phyloP scores from a whole-genome alignment of 2,329 filamentous ascomycete genomes.

The Nothophaeocryptopus gaeumannii region DNA sequence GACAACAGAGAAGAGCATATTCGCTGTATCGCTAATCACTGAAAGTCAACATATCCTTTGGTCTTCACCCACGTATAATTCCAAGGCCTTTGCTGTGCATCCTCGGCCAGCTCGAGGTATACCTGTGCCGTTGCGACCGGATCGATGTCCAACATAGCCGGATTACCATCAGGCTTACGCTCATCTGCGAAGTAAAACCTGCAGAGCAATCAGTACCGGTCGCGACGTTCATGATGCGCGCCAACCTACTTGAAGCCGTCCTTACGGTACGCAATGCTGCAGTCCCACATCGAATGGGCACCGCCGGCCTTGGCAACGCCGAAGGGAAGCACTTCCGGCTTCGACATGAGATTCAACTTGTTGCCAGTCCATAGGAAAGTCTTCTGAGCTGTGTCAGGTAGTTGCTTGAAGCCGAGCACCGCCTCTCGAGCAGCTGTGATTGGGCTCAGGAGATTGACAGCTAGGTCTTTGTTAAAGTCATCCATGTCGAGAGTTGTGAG shows the following conservation, averaged over 20 bases:
- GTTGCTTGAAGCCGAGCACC: neutral
- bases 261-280: neutral
- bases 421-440: neutral
- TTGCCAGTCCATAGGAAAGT: neutral
- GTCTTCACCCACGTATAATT: neutral
- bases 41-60: neutral
- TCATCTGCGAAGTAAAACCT: neutral
- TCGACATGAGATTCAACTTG: neutral
- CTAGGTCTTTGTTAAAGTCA: neutral
- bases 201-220: too few species aligned
- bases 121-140: neutral
- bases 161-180: neutral
- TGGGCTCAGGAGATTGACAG: neutral
- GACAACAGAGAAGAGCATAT: too few species aligned
- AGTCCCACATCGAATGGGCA: neutral
- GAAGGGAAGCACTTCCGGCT: neutral
- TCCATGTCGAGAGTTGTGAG: neutral
- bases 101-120: neutral
- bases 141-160: neutral
- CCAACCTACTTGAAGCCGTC: neutral
- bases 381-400: neutral
- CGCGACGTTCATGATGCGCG: too few species aligned
- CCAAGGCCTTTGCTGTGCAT: neutral
- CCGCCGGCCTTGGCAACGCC: neutral
- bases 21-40: too few species aligned